Evolutionary conservation across 2,329 filamentous ascomycete species (phyloP), one percentile per base, ranked within the genome.

Genomic region (Fusarium longipes): DNA sequence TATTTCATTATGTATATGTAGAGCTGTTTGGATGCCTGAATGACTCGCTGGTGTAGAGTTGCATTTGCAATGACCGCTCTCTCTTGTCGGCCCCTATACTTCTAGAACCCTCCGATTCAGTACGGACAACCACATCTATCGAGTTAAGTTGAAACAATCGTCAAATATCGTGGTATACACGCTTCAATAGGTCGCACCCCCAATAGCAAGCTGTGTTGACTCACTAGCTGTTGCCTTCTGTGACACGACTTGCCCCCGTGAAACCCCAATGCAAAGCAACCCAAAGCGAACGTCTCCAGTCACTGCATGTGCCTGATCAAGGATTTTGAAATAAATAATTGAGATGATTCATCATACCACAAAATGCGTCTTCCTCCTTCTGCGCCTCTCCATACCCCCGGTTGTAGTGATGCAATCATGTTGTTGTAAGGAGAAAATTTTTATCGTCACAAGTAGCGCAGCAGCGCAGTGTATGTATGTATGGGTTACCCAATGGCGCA

Each of bases 1-100:
- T 62, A 57, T 67, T 70, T 54, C 70, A 71, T 70, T 67, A 63
- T 57, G 54, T 65, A 63, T 63, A 72, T 67, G 67, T 63, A 73
- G 55, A 48, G 56, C 49, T 68, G 60, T 67, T 52, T 64, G 48
- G 62, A 57, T 62, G 70, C 69, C 67, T 68, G 50, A 47, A 55
- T 54, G 60, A 62, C 70, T 62, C 53, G 33, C 40, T 52, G 52
- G 48, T 56, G 40, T 53, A 56, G 12, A 45, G 45, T 57, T 24
- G 51, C 66, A 29, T 50, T 57, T 42, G 49, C 50, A 49, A 40
- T 67, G 57, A 43, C 54, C 58, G 43, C 32, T 56, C 58, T 49
- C 55, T 44, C 54, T 56, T 50, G 45, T 42, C 48, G 44, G 42
- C 56, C 56, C 59, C 57, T 43, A 27, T 57, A 70, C 53, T 44